Evolutionary conservation across 768 basidiomycete species (phyloP).

Genomic region (Hericium erinaceus): DNA sequence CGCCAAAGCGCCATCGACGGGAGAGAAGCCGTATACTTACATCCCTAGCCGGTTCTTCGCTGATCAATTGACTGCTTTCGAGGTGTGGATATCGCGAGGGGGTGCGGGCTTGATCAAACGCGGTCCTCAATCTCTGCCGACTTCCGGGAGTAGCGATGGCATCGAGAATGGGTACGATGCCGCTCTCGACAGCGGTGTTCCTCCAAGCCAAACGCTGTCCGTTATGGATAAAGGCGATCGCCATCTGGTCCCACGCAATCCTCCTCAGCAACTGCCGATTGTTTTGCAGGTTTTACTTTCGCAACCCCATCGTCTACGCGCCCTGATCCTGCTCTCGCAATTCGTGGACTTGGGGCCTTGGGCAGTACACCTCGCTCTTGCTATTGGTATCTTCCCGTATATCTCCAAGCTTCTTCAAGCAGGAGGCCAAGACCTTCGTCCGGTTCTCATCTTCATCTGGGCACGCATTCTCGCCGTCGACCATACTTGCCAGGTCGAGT

Average conservation of each 20-base stretch:
- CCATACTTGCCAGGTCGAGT: conserved; percentile 80
- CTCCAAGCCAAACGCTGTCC: background rate
- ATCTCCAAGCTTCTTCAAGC: conserved; percentile 95
- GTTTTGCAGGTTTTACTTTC: conserved; percentile 95
- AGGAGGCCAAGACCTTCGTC: conserved; percentile 89
- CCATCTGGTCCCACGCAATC: conserved; percentile 75
- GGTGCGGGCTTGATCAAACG: conserved; percentile 74
- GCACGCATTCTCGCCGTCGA: conserved; percentile 97
- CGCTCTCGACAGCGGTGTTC: background rate
- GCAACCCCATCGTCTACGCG: conserved; percentile 90
- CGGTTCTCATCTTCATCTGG: conserved; percentile 98
- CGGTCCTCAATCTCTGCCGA: conserved; percentile 66
- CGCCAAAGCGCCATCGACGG: background rate
- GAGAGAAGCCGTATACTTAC: conserved; percentile 58
- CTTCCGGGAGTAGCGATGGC: conserved; percentile 25
- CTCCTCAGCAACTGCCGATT: conserved; percentile 95
- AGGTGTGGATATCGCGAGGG: conserved; percentile 95
- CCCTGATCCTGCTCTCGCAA: conserved; percentile 90
- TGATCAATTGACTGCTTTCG: conserved; percentile 94
- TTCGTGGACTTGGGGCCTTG: conserved; percentile 98
- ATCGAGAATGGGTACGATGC: conserved; percentile 22
- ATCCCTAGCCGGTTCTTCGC: conserved; percentile 87
- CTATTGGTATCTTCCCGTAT: conserved; percentile 98
- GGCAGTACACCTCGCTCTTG: conserved; percentile 93
- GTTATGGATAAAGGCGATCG: conserved; percentile 17